These are phyloP conservation scores for Cyberlindnera americana DNA, from an alignment of 805 yeast genomes.

Conservation along the genomic window DNA sequence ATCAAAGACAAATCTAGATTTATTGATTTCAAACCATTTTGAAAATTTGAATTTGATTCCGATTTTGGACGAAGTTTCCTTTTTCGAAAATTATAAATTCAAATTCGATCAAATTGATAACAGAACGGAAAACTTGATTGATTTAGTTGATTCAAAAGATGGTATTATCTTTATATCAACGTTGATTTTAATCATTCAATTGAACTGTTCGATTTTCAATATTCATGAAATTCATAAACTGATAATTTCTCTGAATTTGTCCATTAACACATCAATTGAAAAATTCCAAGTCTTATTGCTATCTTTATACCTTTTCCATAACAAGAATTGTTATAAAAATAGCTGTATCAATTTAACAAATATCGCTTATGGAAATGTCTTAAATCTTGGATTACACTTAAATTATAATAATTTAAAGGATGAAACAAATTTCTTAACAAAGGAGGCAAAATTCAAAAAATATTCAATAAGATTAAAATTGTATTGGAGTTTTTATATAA, in stretches of 20 bases:
- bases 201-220: slow-evolving; percentile 28
- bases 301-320: slow-evolving; percentile 25
- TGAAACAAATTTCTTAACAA: slow-evolving; percentile 13
- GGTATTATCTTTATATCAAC: slow-evolving; percentile 13
- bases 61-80: slow-evolving; percentile 25
- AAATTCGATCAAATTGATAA: slow-evolving; percentile 19
- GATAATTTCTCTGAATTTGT: slow-evolving; percentile 18
- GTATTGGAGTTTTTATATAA: slow-evolving; percentile 41
- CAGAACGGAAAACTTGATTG: slow-evolving; percentile 17
- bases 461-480: slow-evolving; percentile 34
- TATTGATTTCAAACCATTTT: slow-evolving; percentile 26
- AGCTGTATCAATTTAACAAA: slow-evolving; percentile 23
- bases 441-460: slow-evolving; percentile 13
- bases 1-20: slow-evolving; percentile 26
- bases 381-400: slow-evolving; percentile 28
- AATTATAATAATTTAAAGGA: slow-evolving; percentile 28
- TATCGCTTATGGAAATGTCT: slow-evolving; percentile 20
- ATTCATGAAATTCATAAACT: slow-evolving; percentile 28
- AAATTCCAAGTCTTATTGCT: slow-evolving; percentile 25
- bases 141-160: slow-evolving; percentile 27
- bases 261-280: slow-evolving; percentile 17
- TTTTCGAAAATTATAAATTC: slow-evolving; percentile 22
- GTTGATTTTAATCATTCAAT: slow-evolving; percentile 40
- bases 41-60: slow-evolving; percentile 27
- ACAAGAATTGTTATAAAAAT: slow-evolving; percentile 26